phyloP scores from a whole-genome alignment of 768 basidiomycete species.

The Tubosaeta sp. region DNA sequence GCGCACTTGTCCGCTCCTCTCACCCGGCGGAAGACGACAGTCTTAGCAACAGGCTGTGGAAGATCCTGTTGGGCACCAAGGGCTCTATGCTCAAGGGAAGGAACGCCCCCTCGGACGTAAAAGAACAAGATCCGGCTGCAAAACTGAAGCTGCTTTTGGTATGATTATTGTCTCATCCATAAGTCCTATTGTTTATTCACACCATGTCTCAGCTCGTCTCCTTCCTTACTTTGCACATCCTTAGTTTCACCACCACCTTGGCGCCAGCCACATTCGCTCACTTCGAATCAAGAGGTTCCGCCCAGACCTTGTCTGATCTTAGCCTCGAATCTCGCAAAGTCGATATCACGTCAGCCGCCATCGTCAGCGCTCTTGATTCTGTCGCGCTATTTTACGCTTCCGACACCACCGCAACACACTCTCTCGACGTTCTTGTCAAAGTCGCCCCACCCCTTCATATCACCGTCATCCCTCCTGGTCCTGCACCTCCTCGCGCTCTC shows the following conservation, averaged over 20 bases:
- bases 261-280: conserved; percentile 57
- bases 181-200: conserved; percentile 1
- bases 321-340: conserved; percentile 45
- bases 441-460: conserved; percentile 58
- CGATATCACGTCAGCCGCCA: conserved; percentile 60
- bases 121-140: conserved; percentile 76
- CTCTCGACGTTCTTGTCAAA: conserved; percentile 51
- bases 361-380: conserved; percentile 54
- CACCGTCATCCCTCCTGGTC: conserved; percentile 38
- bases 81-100: conserved; percentile 44
- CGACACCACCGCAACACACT: conserved; percentile 13
- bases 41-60: conserved; percentile 25
- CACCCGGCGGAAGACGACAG: conserved; percentile 15
- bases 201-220: conserved; percentile 60
- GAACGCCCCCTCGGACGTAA: conserved; percentile 39
- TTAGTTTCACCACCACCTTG: conserved; percentile 91
- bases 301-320: conserved; percentile 13
- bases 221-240: conserved; percentile 85
- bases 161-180: conserved; percentile 21
- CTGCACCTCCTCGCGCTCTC: conserved; percentile 28
- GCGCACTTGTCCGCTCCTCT: conserved; percentile 24
- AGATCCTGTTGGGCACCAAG: conserved; percentile 42
- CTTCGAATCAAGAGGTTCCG: conserved; percentile 29
- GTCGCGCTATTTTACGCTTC: conserved; percentile 40
- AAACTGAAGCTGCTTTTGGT: conserved; percentile 86